A percentile compares a stretch with the other conserved stretches of the same genome.
Conservation (phyloP, 768 basidiomycete species). For the Trametes meyenii region DNA sequence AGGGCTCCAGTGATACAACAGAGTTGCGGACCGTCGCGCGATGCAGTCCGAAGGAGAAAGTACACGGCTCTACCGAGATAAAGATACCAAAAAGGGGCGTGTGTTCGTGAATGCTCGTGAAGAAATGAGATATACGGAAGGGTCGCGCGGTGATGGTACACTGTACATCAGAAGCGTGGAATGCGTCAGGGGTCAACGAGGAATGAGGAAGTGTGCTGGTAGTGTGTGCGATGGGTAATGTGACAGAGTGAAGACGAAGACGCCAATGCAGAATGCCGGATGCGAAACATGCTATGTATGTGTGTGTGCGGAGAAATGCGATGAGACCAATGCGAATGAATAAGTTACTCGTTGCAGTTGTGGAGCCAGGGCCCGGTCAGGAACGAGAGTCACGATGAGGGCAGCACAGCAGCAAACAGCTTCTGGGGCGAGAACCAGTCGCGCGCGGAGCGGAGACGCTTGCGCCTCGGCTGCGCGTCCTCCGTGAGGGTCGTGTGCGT, state of each 20-base stretch:
- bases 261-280: conserved; percentile 11
- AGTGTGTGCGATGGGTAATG: background rate
- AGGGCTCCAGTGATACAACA: conserved; percentile 13
- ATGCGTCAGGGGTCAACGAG: background rate
- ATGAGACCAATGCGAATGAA: conserved; percentile 9
- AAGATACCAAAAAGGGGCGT: conserved; percentile 26
- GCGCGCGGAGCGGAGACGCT: conserved; percentile 36
- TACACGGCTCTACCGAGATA: conserved; percentile 36
- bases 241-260: background rate
- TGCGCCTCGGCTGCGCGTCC: conserved; percentile 34
- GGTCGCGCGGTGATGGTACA: conserved; percentile 12
- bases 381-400: conserved; percentile 28
- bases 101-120: background rate
- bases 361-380: conserved; percentile 10
- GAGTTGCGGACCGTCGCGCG: background rate
- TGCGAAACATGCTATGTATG: background rate
- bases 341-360: conserved; percentile 15
- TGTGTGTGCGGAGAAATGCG: conserved; percentile 14
- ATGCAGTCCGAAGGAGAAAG: conserved; percentile 16
- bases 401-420: conserved; percentile 36
- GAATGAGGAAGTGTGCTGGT: background rate
- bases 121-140: background rate
- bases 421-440: conserved; percentile 40
- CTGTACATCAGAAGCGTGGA: conserved; percentile 18
- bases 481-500: conserved; percentile 26